phyloP scores from a whole-genome alignment of 2,329 filamentous ascomycete genomes.

The Fusarium proliferatum region DNA sequence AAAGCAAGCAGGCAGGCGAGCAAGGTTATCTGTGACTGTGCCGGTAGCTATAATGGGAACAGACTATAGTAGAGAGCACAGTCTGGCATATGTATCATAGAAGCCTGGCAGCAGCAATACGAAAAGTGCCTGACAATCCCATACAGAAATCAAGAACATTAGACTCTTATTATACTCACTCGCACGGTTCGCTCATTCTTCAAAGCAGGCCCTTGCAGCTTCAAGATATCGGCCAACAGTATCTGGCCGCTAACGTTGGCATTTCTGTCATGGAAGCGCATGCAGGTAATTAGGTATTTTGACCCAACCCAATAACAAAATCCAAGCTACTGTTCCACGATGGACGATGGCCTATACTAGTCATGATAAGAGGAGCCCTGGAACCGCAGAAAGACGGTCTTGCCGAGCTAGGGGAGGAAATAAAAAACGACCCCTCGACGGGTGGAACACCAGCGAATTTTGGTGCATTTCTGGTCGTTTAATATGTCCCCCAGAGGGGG shows the following conservation, averaged over 20 bases:
- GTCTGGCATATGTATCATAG: neutral
- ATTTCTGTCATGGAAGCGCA: neutral
- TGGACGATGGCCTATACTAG: conserved; percentile 14
- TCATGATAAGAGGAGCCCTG: conserved; percentile 21
- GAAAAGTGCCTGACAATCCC: neutral
- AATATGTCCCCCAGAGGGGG: neutral
- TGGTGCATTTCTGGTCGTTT: too few relatives aligned
- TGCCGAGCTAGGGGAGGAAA: conserved; percentile 5
- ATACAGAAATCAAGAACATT: neutral
- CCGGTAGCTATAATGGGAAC: neutral
- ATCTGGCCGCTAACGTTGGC: neutral
- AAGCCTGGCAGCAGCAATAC: neutral
- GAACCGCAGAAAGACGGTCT: conserved; percentile 13
- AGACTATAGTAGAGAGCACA: neutral
- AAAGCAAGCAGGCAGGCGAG: conserved; percentile 24
- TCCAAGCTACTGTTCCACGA: neutral
- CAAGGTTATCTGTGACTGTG: conserved; percentile 1
- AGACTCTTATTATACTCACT: neutral
- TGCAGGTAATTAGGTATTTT: neutral
- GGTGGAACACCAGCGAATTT: too few relatives aligned
- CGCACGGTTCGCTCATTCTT: conserved; percentile 22
- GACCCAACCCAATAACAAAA: neutral
- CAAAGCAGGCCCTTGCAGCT: neutral
- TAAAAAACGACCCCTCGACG: too few relatives aligned
- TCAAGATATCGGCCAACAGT: conserved; percentile 1